Conservation (phyloP, 345 rosid species). For the Firmiana major region DNA sequence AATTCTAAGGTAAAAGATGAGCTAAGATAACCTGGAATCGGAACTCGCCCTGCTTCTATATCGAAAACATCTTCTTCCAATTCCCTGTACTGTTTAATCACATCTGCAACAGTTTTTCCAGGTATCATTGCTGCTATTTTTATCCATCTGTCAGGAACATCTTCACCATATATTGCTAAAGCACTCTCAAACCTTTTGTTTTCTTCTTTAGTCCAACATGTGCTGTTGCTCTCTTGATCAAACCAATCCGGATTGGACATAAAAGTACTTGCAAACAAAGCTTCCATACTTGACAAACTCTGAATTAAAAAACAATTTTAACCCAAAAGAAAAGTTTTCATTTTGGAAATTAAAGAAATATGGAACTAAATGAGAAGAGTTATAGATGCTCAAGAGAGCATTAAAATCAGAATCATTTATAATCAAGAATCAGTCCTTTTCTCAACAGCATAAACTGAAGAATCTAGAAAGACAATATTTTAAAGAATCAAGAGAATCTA, state of each 20-base stretch:
- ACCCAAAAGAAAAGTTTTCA: neutral
- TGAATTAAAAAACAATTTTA: neutral
- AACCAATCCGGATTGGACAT: conserved; percentile 25
- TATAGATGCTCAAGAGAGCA: conserved; percentile 15
- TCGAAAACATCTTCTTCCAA: conserved; percentile 52
- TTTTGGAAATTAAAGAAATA: neutral
- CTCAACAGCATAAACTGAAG: conserved; percentile 27
- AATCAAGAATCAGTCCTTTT: conserved; percentile 34
- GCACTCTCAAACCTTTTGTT: conserved; percentile 69
- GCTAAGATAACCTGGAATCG: conserved; percentile 59
- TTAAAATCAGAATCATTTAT: conserved; percentile 20
- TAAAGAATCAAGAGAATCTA: conserved; percentile 31
- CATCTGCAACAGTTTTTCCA: conserved; percentile 52
- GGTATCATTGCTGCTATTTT: conserved; percentile 55
- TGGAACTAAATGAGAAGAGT: neutral
- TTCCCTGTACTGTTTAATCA: conserved; percentile 49
- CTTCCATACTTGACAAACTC: conserved; percentile 35
- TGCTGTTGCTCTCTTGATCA: conserved; percentile 14
- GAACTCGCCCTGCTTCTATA: conserved; percentile 66
- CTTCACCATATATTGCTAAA: conserved; percentile 51
- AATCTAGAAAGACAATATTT: conserved; percentile 32
- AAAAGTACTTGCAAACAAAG: conserved; percentile 32
- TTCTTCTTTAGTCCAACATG: conserved; percentile 62
- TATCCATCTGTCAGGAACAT: conserved; percentile 54
- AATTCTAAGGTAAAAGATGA: conserved; percentile 43